Base-by-base conservation (phyloP, 2,329 filamentous ascomycete species). In the Thelonectria discophora region DNA sequence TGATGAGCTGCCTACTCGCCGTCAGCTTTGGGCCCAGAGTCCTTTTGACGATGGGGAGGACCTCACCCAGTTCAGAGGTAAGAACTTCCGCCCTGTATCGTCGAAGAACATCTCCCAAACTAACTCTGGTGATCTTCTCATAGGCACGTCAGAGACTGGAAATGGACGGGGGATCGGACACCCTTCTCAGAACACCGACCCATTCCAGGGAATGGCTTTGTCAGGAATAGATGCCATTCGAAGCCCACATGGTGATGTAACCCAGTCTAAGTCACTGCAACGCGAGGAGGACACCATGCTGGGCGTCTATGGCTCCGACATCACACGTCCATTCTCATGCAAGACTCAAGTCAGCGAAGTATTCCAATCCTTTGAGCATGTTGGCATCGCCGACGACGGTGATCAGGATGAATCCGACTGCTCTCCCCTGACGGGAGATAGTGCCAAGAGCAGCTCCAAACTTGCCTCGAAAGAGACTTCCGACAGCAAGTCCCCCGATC, bases 1-100 rank as follows among this genome's bases (percentile, higher is more conserved):
- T 3, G 86, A 86, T 51, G 87, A 90, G 69, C 75, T 83, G 47
- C 82, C 83, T 55, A 85, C 87, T 64, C 83, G 86, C 46, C 81
- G 84, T 64, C 75, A 88, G 64, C 89, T 87, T 71, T 89, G 86
- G 85, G 86, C 84, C 10, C 82, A 84, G 45, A 81, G 83, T 15
- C 81, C 86, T 43, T 79, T 76, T 30, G 80, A 82, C 65, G 78
- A 80, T 12, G 78, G 82, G 50, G 79, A 77, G 34, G 84, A 85
- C 2, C 76, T 88, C 42, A 86, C 87, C 34, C 88, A 86, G 72
- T 90, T 87, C 67, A 86, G 89, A 65, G 86, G 87, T 21, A 88
- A 86, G 71, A 81, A 88, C 70, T 89, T 89, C 66, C 89, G 88
- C 63, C 84, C 83, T 30, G 76, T 84, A 3, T 88, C 85, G 1